These are phyloP conservation scores for Albugo laibachii DNA, from an alignment of 352 stramenopile species.

Conservation along the genomic window DNA sequence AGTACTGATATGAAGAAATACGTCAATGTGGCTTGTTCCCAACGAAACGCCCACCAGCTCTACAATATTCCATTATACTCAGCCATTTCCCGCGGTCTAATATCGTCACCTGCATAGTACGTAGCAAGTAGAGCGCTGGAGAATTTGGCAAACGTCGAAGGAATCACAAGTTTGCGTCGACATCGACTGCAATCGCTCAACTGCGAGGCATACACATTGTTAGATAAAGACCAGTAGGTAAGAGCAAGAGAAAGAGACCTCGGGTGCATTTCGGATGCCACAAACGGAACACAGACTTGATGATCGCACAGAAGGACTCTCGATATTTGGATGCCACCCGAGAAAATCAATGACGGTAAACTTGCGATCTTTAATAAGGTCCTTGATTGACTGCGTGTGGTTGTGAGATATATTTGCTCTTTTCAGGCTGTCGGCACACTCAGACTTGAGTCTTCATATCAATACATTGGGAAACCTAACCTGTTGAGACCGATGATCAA, in stretches of 20 bases:
- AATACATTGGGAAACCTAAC: conserved; percentile 8
- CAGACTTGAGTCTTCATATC: background rate
- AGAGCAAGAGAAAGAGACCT: conserved; percentile 11
- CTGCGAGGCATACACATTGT: background rate
- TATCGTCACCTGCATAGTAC: conserved; percentile 42
- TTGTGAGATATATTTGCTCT: conserved; percentile 35
- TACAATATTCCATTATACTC: conserved; percentile 2
- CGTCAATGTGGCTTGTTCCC: conserved; percentile 40
- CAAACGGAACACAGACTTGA: conserved; percentile 55
- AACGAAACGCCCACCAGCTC: conserved; percentile 55
- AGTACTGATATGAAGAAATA: conserved; percentile 48
- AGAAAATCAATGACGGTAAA: conserved; percentile 54
- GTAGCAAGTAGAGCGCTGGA: conserved; percentile 40
- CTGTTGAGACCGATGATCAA: conserved; percentile 59
- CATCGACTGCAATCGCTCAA: conserved; percentile 23
- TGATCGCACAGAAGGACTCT: conserved; percentile 44
- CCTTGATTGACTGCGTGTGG: conserved; percentile 23
- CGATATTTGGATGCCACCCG: conserved; percentile 60
- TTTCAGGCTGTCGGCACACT: conserved; percentile 21
- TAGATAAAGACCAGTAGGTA: conserved; percentile 6
- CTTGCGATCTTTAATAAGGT: conserved; percentile 34
- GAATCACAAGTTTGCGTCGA: conserved; percentile 38
- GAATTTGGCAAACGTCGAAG: conserved; percentile 61
- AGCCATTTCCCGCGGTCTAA: no score
- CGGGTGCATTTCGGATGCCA: conserved; percentile 49